Percentiles rank a stretch among this genome's conserved stretches.
Evolutionary conservation across 768 basidiomycete genomes (phyloP).

Genomic region (Inosperma sp.): DNA sequence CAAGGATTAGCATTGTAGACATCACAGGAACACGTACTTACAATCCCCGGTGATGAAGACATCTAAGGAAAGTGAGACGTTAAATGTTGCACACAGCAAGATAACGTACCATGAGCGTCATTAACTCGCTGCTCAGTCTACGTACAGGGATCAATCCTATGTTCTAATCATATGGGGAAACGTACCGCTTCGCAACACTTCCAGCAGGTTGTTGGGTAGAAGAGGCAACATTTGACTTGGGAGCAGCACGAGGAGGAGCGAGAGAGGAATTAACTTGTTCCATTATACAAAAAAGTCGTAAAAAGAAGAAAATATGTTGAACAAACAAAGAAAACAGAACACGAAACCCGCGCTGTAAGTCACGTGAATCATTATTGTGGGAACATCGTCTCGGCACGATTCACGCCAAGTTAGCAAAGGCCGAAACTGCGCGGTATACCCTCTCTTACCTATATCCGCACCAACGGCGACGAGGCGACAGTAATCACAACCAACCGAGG

Average conservation of each 20-base stretch:
- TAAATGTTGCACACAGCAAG: neutral
- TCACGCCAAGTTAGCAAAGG: too few relatives aligned
- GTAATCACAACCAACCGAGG: slow-evolving; percentile 12
- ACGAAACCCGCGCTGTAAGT: slow-evolving; percentile 10
- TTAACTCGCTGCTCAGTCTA: slow-evolving; percentile 78
- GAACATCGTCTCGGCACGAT: too few relatives aligned
- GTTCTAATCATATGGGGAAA: slow-evolving; percentile 6
- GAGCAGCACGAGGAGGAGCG: slow-evolving; percentile 51
- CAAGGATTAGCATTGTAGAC: slow-evolving; percentile 4
- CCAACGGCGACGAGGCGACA: neutral
- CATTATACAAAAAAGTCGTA: slow-evolving; percentile 40
- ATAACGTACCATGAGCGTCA: slow-evolving; percentile 75
- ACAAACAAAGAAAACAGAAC: slow-evolving; percentile 12
- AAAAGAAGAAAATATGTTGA: slow-evolving; percentile 5
- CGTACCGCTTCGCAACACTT: slow-evolving; percentile 80
- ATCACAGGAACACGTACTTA: slow-evolving; percentile 34
- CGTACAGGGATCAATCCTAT: too few relatives aligned
- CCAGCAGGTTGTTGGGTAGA: slow-evolving; percentile 56
- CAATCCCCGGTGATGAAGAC: slow-evolving; percentile 86
- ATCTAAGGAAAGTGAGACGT: slow-evolving; percentile 44
- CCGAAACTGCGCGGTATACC: too few relatives aligned
- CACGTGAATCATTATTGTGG: too few relatives aligned
- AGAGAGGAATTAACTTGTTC: slow-evolving; percentile 68
- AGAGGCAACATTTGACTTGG: slow-evolving; percentile 54
- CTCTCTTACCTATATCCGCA: neutral